Evolutionary conservation across 345 rosid species (phyloP), one percentile per base, ranked within the genome.

Genomic region (Ceriops zippeliana): DNA sequence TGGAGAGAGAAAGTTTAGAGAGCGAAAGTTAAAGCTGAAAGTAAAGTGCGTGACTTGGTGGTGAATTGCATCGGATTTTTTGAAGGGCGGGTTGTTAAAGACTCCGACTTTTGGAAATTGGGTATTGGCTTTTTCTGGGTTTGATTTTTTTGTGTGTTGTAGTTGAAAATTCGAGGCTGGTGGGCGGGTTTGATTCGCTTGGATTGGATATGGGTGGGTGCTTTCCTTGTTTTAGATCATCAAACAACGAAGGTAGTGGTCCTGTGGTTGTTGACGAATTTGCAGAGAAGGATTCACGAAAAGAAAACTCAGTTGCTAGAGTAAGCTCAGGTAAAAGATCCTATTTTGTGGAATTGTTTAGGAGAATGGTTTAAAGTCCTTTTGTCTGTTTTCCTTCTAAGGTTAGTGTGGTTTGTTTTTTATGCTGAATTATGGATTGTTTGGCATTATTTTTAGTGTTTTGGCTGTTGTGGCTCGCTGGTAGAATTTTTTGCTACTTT

Each of bases 171-270:
- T 64, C 65, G 77, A 74, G 70, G 74, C 70, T 76, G 70, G 73
- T 72, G 79, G 80, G 82, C 69, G 76, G 76, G 76, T 71, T 72
- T 73, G 63, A 79, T 76, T 72, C 61, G 59, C 47, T 67, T 28
- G 77, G 85, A 75, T 85, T 76, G 80, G 92, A 82, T 79, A 95
- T 95, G 99, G 96, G 91, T 85, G 88, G 97, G 85, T 95, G 99
- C 80, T 86, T 90, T 62, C 93, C 99, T 72, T 95, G 99, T 83
- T 95, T 95, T 76, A 93, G 91, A 82, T 95, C 99, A 85, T 84
- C 99, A 64, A 79, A 80, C 58, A 77, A 74, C 80, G 86, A 87
- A 80, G 95, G 82, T 47, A 75, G 76, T 67, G 70, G 76, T 74
- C 73, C 80, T 47, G 76, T 42, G 62, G 75, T 47, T 17, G 70